These are phyloP conservation scores for Neurospora crassa DNA, from an alignment of 2,329 filamentous ascomycete species.

Conservation along the genomic window DNA sequence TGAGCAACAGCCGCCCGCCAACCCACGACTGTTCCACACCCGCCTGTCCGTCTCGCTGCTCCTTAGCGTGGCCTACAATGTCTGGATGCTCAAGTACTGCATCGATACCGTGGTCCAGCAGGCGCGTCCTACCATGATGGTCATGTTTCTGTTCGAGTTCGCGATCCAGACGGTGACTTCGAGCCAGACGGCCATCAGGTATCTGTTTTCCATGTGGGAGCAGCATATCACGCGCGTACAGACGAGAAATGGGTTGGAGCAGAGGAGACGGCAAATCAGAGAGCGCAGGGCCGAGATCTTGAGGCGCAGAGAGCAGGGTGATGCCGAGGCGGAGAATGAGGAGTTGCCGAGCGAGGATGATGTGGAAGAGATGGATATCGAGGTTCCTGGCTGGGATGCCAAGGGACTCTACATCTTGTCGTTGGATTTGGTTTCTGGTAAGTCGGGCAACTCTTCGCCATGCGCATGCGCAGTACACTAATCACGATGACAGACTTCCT, in stretches of 20 bases:
- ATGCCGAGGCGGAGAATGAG: slow-evolving; percentile 36
- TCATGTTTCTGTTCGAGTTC: slow-evolving; percentile 99
- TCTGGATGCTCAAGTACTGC: slow-evolving; percentile 71
- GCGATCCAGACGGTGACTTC: slow-evolving; percentile 77
- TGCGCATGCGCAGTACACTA: slow-evolving; percentile 2
- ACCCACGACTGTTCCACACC: slow-evolving; percentile 79
- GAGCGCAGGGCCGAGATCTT: slow-evolving; percentile 45
- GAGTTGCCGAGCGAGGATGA: slow-evolving; percentile 53
- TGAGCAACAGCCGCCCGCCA: slow-evolving; percentile 88
- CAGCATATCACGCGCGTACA: slow-evolving; percentile 66
- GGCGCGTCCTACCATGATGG: slow-evolving; percentile 96
- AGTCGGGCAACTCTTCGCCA: slow-evolving; percentile 20
- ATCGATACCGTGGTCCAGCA: slow-evolving; percentile 75
- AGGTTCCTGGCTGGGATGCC: slow-evolving; percentile 91
- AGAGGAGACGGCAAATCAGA: slow-evolving; percentile 59
- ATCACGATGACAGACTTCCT: slow-evolving; percentile 57
- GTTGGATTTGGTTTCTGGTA: slow-evolving; percentile 74
- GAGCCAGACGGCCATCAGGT: slow-evolving; percentile 67
- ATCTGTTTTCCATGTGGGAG: slow-evolving; percentile 70
- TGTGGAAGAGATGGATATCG: slow-evolving; percentile 84
- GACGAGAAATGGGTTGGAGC: slow-evolving; percentile 57
- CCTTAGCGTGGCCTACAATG: slow-evolving; percentile 70
- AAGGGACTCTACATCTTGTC: slow-evolving; percentile 90
- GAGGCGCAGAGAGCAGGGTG: slow-evolving; percentile 36
- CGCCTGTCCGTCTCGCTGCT: slow-evolving; percentile 70